These are phyloP conservation scores for Endocarpon pusillum DNA, from an alignment of 495 filamentous ascomycete genomes.

Conservation along the genomic window DNA sequence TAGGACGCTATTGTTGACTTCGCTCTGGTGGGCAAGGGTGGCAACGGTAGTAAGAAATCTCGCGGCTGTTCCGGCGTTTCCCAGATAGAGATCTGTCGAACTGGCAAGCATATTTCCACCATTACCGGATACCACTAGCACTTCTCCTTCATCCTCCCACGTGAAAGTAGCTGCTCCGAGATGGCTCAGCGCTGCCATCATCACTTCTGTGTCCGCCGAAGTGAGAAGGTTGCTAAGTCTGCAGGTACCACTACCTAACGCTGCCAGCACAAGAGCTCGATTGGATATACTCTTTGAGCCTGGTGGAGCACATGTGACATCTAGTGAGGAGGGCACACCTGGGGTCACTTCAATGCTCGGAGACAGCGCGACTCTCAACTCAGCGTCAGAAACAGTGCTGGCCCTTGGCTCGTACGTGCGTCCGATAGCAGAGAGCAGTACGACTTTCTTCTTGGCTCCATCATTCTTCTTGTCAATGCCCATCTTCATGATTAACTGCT, in stretches of 20 bases:
- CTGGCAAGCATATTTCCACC: slow-evolving; percentile 71
- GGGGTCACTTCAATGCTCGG: slow-evolving; percentile 60
- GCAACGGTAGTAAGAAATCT: slow-evolving; percentile 90
- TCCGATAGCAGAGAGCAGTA: slow-evolving; percentile 85
- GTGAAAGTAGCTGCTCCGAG: slow-evolving; percentile 81
- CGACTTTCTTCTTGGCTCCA: slow-evolving; percentile 87
- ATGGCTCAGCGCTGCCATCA: slow-evolving; percentile 72
- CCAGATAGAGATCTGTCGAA: slow-evolving; percentile 65
- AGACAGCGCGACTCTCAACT: slow-evolving; percentile 71
- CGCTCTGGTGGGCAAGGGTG: slow-evolving; percentile 54
- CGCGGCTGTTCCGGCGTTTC: slow-evolving; percentile 92
- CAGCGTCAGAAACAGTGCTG: slow-evolving; percentile 68
- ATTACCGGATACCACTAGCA: slow-evolving; percentile 77
- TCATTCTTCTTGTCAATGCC: slow-evolving; percentile 98
- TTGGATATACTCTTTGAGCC: slow-evolving; percentile 98
- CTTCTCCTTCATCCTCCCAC: slow-evolving; percentile 86
- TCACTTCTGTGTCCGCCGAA: slow-evolving; percentile 93
- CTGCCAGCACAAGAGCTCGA: slow-evolving; percentile 79
- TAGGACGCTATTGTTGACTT: slow-evolving; percentile 51
- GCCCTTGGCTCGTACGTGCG: slow-evolving; percentile 72
- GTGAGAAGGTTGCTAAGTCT: slow-evolving; percentile 83
- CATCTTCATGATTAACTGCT: slow-evolving; percentile 80
- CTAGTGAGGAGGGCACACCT: slow-evolving; percentile 40
- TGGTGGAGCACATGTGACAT: slow-evolving; percentile 68
- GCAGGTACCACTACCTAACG: slow-evolving; percentile 73